Percentiles rank a stretch among this genome's conserved stretches.
Conservation (phyloP, 2,329 filamentous ascomycete genomes). For the Paracamarosporium sp. region DNA sequence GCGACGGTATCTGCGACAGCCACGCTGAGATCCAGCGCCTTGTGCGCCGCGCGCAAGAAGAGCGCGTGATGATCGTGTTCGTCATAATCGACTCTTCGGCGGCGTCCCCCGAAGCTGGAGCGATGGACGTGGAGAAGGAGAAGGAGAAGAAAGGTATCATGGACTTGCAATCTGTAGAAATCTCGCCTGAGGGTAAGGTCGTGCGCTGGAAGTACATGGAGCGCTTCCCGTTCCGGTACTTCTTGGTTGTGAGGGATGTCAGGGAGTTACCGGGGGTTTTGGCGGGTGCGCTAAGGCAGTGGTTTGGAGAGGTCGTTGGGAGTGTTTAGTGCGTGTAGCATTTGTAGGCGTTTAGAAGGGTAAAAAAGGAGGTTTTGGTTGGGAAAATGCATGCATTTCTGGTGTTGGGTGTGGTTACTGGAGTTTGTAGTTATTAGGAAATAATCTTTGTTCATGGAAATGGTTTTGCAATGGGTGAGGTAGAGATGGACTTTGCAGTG, state of each 20-base stretch:
- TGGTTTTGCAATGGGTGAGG: too few species aligned
- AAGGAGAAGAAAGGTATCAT: conserved; percentile 72
- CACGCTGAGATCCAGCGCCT: conserved; percentile 84
- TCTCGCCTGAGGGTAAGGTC: conserved; percentile 73
- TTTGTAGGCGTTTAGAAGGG: not conserved
- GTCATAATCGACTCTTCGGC: conserved; percentile 80
- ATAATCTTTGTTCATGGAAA: too few species aligned
- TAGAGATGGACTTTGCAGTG: too few species aligned
- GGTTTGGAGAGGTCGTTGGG: conserved; percentile 80
- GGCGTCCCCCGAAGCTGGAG: conserved; percentile 14
- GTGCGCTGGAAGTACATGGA: conserved; percentile 92
- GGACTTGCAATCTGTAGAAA: conserved; percentile 86
- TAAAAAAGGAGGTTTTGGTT: too few species aligned
- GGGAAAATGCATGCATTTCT: not conserved
- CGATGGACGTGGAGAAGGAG: conserved; percentile 14
- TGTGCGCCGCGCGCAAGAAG: conserved; percentile 86
- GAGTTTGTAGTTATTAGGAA: too few species aligned
- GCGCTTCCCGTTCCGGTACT: conserved; percentile 96
- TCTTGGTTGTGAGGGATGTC: conserved; percentile 90
- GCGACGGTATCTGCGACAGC: conserved; percentile 90
- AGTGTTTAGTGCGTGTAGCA: conserved; percentile 12
- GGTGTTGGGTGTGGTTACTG: not conserved
- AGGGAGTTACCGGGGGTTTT: conserved; percentile 88
- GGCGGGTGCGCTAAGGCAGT: conserved; percentile 87
- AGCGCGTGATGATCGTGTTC: conserved; percentile 97